These are phyloP conservation scores for Aureobasidium pullulans DNA, from an alignment of 2,329 filamentous ascomycete genomes.

Conservation along the genomic window DNA sequence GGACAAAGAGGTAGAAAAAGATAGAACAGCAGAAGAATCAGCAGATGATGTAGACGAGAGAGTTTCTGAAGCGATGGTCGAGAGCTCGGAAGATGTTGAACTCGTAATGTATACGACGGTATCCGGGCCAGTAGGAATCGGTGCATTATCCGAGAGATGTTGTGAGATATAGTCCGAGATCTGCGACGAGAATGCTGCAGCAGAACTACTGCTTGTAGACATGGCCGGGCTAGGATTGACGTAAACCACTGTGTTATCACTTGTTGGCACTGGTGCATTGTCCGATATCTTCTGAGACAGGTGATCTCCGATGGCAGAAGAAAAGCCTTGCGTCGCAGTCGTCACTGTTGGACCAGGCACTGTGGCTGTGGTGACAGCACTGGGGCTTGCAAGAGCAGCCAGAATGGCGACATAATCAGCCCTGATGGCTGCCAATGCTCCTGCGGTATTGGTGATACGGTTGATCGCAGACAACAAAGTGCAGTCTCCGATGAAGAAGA, in stretches of 20 bases:
- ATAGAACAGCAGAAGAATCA: background rate
- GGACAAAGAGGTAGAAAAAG: background rate
- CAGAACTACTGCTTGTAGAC: background rate
- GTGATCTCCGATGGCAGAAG: background rate
- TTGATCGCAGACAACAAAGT: slow-evolving; percentile 5
- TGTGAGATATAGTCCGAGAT: background rate
- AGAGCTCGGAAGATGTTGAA: background rate
- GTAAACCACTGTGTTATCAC: slow-evolving; percentile 1
- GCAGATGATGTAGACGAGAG: background rate
- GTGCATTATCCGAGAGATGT: background rate
- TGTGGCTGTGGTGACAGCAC: background rate
- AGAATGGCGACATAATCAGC: background rate
- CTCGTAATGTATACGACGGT: background rate
- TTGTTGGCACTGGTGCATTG: slow-evolving; percentile 2
- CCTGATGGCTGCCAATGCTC: slow-evolving; percentile 11
- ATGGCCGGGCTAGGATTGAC: background rate
- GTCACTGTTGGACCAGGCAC: background rate
- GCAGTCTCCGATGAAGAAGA: background rate
- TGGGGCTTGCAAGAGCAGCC: background rate
- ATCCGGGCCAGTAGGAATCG: background rate
- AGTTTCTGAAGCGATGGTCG: background rate
- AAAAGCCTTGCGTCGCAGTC: background rate
- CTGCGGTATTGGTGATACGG: background rate
- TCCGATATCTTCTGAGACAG: slow-evolving; percentile 4
- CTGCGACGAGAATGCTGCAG: background rate